phyloP scores from a whole-genome alignment of 768 basidiomycete genomes.

The Lactarius hengduanensis region DNA sequence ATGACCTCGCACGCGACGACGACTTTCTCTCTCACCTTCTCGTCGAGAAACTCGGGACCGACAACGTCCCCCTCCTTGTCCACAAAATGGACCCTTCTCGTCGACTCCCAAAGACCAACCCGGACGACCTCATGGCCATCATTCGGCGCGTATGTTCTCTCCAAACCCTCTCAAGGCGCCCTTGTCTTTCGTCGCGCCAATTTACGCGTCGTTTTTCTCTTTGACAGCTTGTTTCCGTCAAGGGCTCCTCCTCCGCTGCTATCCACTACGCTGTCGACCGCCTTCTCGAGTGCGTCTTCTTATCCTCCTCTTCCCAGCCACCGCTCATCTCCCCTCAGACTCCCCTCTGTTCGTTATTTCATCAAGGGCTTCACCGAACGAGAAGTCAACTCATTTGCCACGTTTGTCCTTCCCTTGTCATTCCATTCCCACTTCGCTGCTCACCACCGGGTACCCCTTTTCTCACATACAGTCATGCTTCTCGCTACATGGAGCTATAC shows the following conservation, averaged over 20 bases:
- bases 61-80: slow-evolving; percentile 73
- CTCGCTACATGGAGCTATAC: slow-evolving; percentile 86
- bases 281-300: slow-evolving; percentile 62
- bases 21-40: slow-evolving; percentile 88
- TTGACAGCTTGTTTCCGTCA: slow-evolving; percentile 57
- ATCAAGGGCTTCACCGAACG: slow-evolving; percentile 73
- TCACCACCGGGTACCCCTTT: slow-evolving; percentile 32
- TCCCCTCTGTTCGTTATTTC: slow-evolving; percentile 74
- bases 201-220: slow-evolving; percentile 26
- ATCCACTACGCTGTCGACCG: slow-evolving; percentile 75
- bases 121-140: slow-evolving; percentile 63
- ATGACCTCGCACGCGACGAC: slow-evolving; percentile 86
- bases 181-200: slow-evolving; percentile 21
- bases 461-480: slow-evolving; percentile 63
- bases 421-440: slow-evolving; percentile 29
- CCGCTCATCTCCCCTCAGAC: slow-evolving; percentile 41
- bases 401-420: slow-evolving; percentile 55
- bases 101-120: slow-evolving; percentile 71
- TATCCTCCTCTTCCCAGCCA: slow-evolving; percentile 28
- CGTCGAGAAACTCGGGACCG: slow-evolving; percentile 85
- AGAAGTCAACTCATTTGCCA: slow-evolving; percentile 89
- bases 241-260: slow-evolving; percentile 52
- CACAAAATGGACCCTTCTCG: slow-evolving; percentile 87
- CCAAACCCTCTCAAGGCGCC: slow-evolving; percentile 28
- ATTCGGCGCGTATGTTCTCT: slow-evolving; percentile 68